Evolutionary conservation across 129 eudicot species (phyloP).

Genomic region (Flaveria ramosissima): DNA sequence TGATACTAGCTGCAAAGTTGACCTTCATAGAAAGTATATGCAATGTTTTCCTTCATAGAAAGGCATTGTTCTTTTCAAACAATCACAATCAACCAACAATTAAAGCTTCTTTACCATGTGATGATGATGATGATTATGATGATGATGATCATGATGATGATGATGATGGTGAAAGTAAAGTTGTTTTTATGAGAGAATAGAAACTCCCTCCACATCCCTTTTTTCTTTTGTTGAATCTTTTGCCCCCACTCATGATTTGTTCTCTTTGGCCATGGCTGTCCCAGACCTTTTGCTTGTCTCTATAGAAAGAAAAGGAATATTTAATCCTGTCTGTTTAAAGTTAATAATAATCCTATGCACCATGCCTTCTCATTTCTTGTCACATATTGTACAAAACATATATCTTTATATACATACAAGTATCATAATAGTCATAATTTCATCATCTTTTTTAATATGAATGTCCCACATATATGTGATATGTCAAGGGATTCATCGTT

Average conservation of each 20-base stretch:
- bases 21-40: constrained; percentile 25
- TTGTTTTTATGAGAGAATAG: constrained; percentile 34
- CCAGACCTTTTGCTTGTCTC: constrained; percentile 36
- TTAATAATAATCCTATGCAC: constrained; percentile 30
- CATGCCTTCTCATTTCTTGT: constrained; percentile 28
- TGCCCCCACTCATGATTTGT: constrained; percentile 44
- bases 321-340: constrained; percentile 37
- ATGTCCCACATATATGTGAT: constrained; percentile 27
- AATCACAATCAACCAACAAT: constrained; percentile 42
- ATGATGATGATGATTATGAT: constrained; percentile 1
- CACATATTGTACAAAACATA: constrained; percentile 8
- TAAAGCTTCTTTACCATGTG: constrained; percentile 50
- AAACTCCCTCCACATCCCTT: constrained; percentile 24
- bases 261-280: constrained; percentile 40
- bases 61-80: constrained; percentile 36
- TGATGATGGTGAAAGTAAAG: constrained; percentile 19
- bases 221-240: constrained; percentile 36
- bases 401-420: constrained; percentile 4
- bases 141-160: constrained; percentile 25
- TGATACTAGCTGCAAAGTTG: constrained; percentile 6
- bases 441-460: constrained; percentile 17
- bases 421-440: constrained; percentile 18
- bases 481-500: constrained; percentile 14
- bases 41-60: constrained; percentile 34
- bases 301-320: constrained; percentile 45